Percentiles rank a stretch among this genome's conserved stretches.
Evolutionary conservation across 106 monocot genomes (phyloP).

Genomic region (Allium fistulosum): DNA sequence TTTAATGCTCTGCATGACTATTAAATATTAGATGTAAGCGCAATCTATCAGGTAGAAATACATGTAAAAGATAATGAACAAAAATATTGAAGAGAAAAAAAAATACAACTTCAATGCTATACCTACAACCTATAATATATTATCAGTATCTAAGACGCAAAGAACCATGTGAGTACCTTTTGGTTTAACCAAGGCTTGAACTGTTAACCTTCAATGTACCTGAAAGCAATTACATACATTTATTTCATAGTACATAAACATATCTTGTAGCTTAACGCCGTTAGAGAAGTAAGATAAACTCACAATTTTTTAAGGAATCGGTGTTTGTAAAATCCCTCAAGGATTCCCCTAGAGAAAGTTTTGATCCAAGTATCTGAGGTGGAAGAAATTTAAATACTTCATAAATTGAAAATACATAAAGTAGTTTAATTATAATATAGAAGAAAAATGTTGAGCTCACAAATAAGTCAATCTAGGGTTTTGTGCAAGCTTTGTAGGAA

Average conservation of each 20-base stretch:
- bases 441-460: constrained; percentile 30
- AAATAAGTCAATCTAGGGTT: constrained; percentile 84
- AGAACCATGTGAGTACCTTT: constrained; percentile 84
- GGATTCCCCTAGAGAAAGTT: constrained; percentile 79
- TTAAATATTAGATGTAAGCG: no score
- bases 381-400: background rate
- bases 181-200: constrained; percentile 62
- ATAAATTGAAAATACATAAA: no score
- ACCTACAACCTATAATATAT: constrained; percentile 32
- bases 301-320: constrained; percentile 91
- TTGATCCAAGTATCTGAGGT: constrained; percentile 75
- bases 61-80: background rate
- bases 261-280: background rate
- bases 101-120: no score
- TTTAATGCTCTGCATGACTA: no score
- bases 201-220: constrained; percentile 85
- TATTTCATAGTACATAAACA: no score
- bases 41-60: background rate
- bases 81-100: background rate
- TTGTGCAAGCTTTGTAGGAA: constrained; percentile 66
- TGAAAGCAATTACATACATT: constrained; percentile 15
- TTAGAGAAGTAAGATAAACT: constrained; percentile 13
- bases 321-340: constrained; percentile 75
- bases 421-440: background rate
- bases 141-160: constrained; percentile 61